A percentile compares a stretch with the other conserved stretches of the same genome.
phyloP scores from a whole-genome alignment of 441 rosid species.

The Populus hybrid region DNA sequence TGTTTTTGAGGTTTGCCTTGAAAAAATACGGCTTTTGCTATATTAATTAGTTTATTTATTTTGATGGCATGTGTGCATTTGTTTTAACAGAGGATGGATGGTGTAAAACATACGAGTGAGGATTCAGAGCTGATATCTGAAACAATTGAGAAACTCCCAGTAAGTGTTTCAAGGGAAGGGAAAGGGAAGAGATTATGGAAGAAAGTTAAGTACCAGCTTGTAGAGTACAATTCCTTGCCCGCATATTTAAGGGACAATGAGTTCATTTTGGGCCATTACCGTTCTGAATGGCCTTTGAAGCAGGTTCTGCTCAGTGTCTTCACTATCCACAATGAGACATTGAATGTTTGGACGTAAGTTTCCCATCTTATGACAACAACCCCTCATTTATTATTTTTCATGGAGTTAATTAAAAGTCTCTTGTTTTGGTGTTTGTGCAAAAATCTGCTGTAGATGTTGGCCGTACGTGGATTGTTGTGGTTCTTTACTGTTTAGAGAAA shows the following conservation, averaged over 20 bases:
- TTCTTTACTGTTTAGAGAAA: background rate
- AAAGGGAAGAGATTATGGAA: slow-evolving; percentile 82
- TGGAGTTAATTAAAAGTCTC: background rate
- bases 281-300: slow-evolving; percentile 91
- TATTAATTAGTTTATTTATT: no score
- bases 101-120: slow-evolving; percentile 18
- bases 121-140: slow-evolving; percentile 31
- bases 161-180: slow-evolving; percentile 33
- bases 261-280: slow-evolving; percentile 71
- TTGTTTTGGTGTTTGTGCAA: background rate
- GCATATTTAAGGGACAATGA: slow-evolving; percentile 81
- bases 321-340: slow-evolving; percentile 79
- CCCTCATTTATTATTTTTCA: background rate
- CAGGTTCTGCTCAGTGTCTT: slow-evolving; percentile 77
- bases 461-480: background rate
- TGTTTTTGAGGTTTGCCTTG: background rate
- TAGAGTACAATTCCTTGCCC: slow-evolving; percentile 78
- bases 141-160: slow-evolving; percentile 33
- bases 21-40: background rate
- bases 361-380: background rate
- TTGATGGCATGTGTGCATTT: background rate
- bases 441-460: background rate
- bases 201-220: slow-evolving; percentile 82
- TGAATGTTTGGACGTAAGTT: slow-evolving; percentile 96
- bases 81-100: slow-evolving; percentile 30